A percentile compares a stretch with the other conserved stretches of the same genome.
Evolutionary conservation across 768 basidiomycete genomes (phyloP).

Genomic region (Trametes maxima): DNA sequence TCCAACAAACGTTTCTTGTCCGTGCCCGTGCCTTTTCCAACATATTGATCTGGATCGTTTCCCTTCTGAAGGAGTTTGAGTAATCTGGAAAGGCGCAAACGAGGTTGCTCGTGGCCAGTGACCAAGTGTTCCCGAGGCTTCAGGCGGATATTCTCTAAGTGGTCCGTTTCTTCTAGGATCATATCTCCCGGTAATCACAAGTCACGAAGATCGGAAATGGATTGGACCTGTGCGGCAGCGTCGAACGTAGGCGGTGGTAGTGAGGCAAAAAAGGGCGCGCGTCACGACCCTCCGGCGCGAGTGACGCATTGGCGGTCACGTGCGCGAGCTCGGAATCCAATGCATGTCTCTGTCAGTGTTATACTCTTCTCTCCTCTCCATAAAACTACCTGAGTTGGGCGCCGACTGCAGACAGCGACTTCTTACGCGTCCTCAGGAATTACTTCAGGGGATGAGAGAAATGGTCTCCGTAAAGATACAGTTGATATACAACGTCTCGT

Average conservation of each 20-base stretch:
- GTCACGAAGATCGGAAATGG: no score
- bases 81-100: not conserved
- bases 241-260: constrained; percentile 4
- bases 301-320: constrained; percentile 14
- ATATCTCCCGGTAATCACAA: not conserved
- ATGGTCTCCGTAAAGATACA: not conserved
- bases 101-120: not conserved
- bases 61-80: not conserved
- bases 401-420: no score
- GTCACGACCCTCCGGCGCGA: not conserved
- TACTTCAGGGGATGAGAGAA: no score
- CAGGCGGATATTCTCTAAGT: constrained; percentile 7
- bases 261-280: not conserved
- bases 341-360: no score
- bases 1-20: constrained; percentile 5
- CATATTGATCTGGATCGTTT: not conserved
- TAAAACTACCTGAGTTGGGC: no score
- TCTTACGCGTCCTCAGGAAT: no score
- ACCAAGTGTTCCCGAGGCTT: not conserved
- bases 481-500: not conserved
- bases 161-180: constrained; percentile 16
- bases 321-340: constrained; percentile 3
- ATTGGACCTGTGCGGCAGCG: no score
- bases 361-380: no score
- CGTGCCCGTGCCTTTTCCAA: not conserved